Percentiles rank a stretch among this genome's conserved stretches.
These are phyloP conservation scores for Pseudocercospora ulei DNA, from an alignment of 2,329 filamentous ascomycete species.

Conservation along the genomic window DNA sequence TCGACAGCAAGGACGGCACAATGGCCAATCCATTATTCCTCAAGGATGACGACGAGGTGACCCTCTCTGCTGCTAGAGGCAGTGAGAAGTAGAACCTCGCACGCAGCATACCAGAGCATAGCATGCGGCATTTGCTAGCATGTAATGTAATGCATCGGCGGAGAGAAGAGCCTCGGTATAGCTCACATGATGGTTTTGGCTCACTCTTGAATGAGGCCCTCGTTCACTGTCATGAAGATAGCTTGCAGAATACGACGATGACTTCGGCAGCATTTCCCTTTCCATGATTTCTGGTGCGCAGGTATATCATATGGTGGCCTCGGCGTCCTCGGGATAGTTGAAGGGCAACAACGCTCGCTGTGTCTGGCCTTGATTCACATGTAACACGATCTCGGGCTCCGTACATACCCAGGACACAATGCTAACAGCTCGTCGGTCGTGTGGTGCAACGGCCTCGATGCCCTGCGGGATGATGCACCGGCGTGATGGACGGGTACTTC, in stretches of 20 bases:
- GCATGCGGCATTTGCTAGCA: slow-evolving; percentile 3
- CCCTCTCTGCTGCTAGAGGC: slow-evolving; percentile 28
- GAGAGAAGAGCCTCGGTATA: background rate
- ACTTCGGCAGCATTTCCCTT: background rate
- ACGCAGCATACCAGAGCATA: slow-evolving; percentile 1
- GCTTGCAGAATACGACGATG: slow-evolving; percentile 4
- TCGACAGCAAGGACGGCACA: slow-evolving; percentile 12
- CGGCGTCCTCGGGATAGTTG: no score
- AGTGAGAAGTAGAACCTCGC: slow-evolving; percentile 16
- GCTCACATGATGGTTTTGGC: background rate
- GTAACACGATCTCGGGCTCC: no score
- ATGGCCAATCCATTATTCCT: slow-evolving; percentile 29
- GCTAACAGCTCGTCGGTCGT: no score
- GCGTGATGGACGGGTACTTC: no score
- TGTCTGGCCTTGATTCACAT: no score
- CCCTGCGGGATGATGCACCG: no score
- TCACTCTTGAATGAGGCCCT: slow-evolving; percentile 4
- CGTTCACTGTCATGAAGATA: slow-evolving; percentile 4
- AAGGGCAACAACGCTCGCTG: no score
- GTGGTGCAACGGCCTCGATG: no score
- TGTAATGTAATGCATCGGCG: slow-evolving; percentile 8
- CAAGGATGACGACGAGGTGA: slow-evolving; percentile 29
- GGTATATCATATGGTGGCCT: no score
- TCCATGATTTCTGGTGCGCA: background rate
- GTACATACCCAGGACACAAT: no score